Evolutionary conservation across 2,329 filamentous ascomycete genomes (phyloP), one percentile per base, ranked within the genome.

Genomic region (Xylariomycetidae sp.): DNA sequence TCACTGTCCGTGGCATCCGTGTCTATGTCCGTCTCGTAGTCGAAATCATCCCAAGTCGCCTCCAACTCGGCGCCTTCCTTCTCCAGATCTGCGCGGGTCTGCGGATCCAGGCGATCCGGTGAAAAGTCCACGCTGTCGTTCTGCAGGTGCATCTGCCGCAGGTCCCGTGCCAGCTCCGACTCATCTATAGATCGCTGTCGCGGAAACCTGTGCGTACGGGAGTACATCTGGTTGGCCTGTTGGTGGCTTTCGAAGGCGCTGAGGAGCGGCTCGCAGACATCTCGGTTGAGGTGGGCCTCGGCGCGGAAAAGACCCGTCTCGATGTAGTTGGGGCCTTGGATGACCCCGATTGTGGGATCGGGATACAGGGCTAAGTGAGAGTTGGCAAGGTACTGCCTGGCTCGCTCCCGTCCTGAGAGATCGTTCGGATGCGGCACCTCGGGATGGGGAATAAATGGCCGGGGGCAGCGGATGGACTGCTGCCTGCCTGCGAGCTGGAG

Each of bases 301-400:
- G 38, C 46, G 4, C 67, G 56, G 46, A 65, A 77, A 2, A 76
- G 53, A 1, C 58, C 57, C 0, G 68, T 65, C 2, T 54, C 43
- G 1, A 56, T 39, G 44, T 81, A 81, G 3, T 56, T 53, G 0
- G 68, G 65, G 1, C 76, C 77, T 46, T 81, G 69, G 2, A 78
- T 63, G 5, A 64, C 71, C 18, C 76, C 76, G 18, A 79, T 54
- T 5, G 63, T 61, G 2, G 59, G 67, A 42, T 74, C 63, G 1
- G 55, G 50, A 32, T 65, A 59, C 0, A 68, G 39, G 1, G 50
- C 38, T 1, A 80, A 56, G 37, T 69, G 61, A 0, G 56, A 47
- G 4, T 51, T 52, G 1, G 53, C 43, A 1, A 80, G 40, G 29
- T 60, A 66, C 1, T 48, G 45, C 1, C 36, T 45, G 6, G 54